Evolutionary conservation across 1,139 yeast genomes (phyloP).

Genomic region (Pichia cactophila): DNA sequence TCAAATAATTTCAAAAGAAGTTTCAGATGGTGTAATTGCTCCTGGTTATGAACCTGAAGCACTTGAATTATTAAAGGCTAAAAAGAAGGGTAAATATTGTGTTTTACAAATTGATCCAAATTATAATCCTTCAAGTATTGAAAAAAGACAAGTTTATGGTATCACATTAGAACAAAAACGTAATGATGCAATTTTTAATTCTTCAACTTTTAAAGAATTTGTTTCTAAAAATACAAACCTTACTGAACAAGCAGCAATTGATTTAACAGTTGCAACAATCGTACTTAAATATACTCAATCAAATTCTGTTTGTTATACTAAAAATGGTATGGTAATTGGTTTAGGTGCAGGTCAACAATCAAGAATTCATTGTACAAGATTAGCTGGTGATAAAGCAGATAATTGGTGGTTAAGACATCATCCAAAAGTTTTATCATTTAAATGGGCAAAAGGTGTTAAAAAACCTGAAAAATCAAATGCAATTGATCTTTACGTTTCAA

Average conservation of each 20-base stretch:
- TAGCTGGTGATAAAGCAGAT: conserved; percentile 98
- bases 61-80: conserved; percentile 74
- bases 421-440: conserved; percentile 82
- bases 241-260: conserved; percentile 87
- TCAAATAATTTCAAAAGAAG: conserved; percentile 93
- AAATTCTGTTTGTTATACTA: conserved; percentile 96
- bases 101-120: conserved; percentile 93
- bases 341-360: conserved; percentile 99
- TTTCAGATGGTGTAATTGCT: conserved; percentile 96
- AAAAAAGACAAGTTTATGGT: conserved; percentile 94
- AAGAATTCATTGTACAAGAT: conserved; percentile 96
- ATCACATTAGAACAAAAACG: conserved; percentile 93
- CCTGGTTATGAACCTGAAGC: conserved; percentile 96
- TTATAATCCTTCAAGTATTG: conserved; percentile 72
- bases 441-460: conserved; percentile 98
- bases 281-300: conserved; percentile 97
- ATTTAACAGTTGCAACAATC: conserved; percentile 92
- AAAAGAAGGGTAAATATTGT: conserved; percentile 97
- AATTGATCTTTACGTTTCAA: conserved; percentile 85
- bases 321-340: conserved; percentile 98
- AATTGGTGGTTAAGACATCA: conserved; percentile 99
- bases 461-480: conserved; percentile 99
- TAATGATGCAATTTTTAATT: conserved; percentile 91
- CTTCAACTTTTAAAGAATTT: conserved; percentile 82
- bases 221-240: conserved; percentile 80